phyloP scores from a whole-genome alignment of 2,329 filamentous ascomycete genomes.

The Botryotinia calthae region DNA sequence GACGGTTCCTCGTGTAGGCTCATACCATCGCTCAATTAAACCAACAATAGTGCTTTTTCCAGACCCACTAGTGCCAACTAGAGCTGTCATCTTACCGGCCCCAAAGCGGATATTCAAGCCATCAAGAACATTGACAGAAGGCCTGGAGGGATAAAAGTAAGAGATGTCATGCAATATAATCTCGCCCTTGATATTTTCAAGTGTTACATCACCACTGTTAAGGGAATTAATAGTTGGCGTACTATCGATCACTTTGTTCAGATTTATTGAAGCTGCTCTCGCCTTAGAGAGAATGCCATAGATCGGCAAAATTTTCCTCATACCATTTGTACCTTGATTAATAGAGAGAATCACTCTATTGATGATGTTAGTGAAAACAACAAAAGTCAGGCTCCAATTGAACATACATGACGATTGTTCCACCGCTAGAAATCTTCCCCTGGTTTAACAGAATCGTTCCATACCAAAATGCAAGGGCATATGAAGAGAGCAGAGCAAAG shows the following conservation, averaged over 20 bases:
- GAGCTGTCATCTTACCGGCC: slow-evolving; percentile 43
- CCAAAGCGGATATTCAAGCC: slow-evolving; percentile 42
- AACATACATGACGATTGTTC: slow-evolving; percentile 6
- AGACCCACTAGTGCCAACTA: slow-evolving; percentile 45
- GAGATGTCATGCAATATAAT: slow-evolving; percentile 21
- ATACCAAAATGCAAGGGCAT: slow-evolving; percentile 24
- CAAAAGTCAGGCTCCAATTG: not conserved
- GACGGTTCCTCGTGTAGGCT: slow-evolving; percentile 38
- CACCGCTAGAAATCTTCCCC: slow-evolving; percentile 11
- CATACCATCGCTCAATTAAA: slow-evolving; percentile 44
- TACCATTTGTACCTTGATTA: slow-evolving; percentile 10
- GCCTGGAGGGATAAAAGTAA: slow-evolving; percentile 34
- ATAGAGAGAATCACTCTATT: slow-evolving; percentile 6
- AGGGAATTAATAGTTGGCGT: not conserved
- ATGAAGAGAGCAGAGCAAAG: slow-evolving; percentile 15
- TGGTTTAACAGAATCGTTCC: slow-evolving; percentile 13
- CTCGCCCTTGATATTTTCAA: slow-evolving; percentile 53
- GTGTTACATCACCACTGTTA: not conserved
- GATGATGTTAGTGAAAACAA: not conserved
- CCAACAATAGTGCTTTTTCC: slow-evolving; percentile 43
- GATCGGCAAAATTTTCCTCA: slow-evolving; percentile 5
- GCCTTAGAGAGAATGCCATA: slow-evolving; percentile 8
- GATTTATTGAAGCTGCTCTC: not conserved
- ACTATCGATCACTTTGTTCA: not conserved
- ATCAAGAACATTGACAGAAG: slow-evolving; percentile 35